Evolutionary conservation across 139 green algal genomes (phyloP).

Genomic region (Chlamydomonas applanata): DNA sequence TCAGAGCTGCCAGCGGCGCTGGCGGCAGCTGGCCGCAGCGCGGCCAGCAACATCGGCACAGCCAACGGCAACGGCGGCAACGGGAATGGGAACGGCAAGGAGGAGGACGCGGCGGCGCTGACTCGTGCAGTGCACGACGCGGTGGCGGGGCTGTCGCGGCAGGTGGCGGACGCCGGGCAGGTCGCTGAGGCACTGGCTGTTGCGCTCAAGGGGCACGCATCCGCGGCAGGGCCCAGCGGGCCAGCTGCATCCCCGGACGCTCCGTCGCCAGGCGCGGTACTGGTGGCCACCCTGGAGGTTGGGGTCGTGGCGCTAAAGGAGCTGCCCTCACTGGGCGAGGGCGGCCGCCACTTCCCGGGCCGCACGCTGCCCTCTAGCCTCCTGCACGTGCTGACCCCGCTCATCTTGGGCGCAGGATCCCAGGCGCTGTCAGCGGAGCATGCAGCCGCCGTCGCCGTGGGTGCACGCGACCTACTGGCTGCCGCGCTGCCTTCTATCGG

Average conservation of each 20-base stretch:
- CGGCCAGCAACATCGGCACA: not conserved
- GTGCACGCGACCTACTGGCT: conserved; percentile 6
- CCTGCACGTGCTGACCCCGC: conserved; percentile 20
- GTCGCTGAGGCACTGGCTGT: conserved; percentile 19
- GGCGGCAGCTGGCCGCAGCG: not conserved
- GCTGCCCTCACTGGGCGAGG: not conserved
- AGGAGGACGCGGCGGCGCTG: not conserved
- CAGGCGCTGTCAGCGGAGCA: not conserved
- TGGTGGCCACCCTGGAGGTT: not conserved
- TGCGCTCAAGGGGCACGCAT: not conserved
- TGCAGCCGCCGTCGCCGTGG: not conserved
- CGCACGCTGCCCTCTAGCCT: conserved; percentile 16
- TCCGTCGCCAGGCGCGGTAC: not conserved
- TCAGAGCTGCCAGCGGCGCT: conserved; percentile 25
- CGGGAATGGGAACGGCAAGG: no score
- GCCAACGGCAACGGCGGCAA: no score
- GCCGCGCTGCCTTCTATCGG: conserved; percentile 9
- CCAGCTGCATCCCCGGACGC: not conserved
- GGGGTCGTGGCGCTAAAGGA: not conserved
- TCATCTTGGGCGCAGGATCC: not conserved
- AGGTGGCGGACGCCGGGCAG: conserved; percentile 16
- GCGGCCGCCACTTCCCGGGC: conserved; percentile 17
- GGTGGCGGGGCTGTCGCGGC: not conserved
- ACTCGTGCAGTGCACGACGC: not conserved
- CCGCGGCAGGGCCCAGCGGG: not conserved